phyloP scores from a whole-genome alignment of 495 filamentous ascomycete genomes.

The Neurospora sp. region DNA sequence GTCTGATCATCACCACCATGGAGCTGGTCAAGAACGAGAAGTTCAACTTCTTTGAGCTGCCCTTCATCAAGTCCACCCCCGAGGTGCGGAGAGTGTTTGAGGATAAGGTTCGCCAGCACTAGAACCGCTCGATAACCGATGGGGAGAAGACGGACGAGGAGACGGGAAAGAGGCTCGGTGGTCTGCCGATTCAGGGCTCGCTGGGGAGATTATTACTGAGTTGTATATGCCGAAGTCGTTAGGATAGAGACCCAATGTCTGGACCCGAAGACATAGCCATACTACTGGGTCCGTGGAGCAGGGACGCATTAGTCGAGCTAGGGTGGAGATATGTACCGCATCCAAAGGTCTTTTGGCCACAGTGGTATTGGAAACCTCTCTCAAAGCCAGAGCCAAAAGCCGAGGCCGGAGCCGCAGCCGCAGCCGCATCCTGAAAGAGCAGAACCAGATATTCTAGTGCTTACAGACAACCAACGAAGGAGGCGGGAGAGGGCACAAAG shows the following conservation, averaged over 20 bases:
- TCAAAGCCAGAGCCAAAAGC: neutral
- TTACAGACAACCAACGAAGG: neutral
- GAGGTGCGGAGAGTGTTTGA: constrained; percentile 47
- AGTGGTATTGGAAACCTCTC: neutral
- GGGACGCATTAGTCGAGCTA: neutral
- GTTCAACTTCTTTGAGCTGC: constrained; percentile 83
- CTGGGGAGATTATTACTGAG: neutral
- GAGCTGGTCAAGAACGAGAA: constrained; percentile 86
- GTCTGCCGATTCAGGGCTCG: neutral
- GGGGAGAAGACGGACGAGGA: neutral
- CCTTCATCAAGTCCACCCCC: constrained; percentile 79
- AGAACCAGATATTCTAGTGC: too few species aligned
- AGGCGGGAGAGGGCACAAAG: neutral
- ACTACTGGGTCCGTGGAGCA: neutral
- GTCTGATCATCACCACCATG: constrained; percentile 77
- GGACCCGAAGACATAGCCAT: neutral
- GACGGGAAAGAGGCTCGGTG: neutral
- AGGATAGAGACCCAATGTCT: neutral
- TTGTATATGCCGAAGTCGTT: neutral
- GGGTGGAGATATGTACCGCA: neutral
- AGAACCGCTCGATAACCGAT: neutral
- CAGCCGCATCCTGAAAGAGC: neutral
- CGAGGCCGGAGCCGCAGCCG: neutral
- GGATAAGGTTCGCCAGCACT: constrained; percentile 1
- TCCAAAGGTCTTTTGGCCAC: neutral